A percentile compares a stretch with the other conserved stretches of the same genome.
Evolutionary conservation across 768 basidiomycete species (phyloP).

Genomic region (Suillus fuscotomentosus): DNA sequence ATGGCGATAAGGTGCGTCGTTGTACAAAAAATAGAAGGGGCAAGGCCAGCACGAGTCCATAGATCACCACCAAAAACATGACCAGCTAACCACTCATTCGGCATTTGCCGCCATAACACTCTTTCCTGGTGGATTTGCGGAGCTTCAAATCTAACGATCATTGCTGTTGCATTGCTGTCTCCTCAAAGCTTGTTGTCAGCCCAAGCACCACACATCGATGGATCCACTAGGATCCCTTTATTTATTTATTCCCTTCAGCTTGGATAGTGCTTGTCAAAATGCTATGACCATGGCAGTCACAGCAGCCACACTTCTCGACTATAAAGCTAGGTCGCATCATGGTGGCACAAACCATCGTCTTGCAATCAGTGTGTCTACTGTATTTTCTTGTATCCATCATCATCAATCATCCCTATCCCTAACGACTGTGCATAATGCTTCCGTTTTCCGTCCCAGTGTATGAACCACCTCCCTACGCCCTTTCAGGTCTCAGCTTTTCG

Average conservation of each 20-base stretch:
- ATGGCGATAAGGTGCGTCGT: constrained; percentile 9
- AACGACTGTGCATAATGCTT: constrained; percentile 5
- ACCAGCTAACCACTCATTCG: constrained; percentile 7
- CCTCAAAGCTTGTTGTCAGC: not conserved
- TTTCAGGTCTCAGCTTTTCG: constrained; percentile 3
- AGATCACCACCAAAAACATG: constrained; percentile 26
- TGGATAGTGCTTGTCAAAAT: not conserved
- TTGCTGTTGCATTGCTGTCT: not conserved
- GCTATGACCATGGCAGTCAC: not conserved
- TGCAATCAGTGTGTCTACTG: not conserved
- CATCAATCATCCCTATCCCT: not conserved
- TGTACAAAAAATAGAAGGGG: constrained; percentile 29
- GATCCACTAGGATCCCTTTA: not conserved
- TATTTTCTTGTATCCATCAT: not conserved
- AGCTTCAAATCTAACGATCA: not conserved
- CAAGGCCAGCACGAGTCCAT: constrained; percentile 30
- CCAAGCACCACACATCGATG: not conserved
- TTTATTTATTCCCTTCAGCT: not conserved
- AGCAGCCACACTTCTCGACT: not conserved
- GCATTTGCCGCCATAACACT: constrained; percentile 2
- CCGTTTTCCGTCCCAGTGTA: constrained; percentile 8
- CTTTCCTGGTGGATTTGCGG: not conserved
- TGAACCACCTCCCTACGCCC: constrained; percentile 4
- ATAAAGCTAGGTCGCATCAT: not conserved
- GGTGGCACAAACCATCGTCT: not conserved